These are phyloP conservation scores for Ceratobasidium sp. DNA, from an alignment of 1,284 basidiomycete genomes.

Conservation along the genomic window DNA sequence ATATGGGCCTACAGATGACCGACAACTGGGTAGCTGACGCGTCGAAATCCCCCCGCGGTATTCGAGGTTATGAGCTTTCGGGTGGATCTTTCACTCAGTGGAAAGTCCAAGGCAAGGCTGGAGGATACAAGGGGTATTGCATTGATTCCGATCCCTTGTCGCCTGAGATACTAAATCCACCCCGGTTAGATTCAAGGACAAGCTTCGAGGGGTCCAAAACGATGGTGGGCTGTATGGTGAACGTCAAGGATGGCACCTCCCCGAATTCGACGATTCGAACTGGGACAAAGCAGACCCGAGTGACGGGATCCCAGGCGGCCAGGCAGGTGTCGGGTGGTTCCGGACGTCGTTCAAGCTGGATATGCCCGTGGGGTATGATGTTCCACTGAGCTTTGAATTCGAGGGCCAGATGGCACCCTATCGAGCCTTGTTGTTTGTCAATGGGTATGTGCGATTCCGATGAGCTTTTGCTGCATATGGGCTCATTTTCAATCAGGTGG, in stretches of 20 bases:
- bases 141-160: not conserved
- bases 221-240: conserved; percentile 86
- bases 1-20: conserved; percentile 81
- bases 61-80: conserved; percentile 77
- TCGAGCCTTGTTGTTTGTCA: conserved; percentile 79
- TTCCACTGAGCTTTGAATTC: conserved; percentile 77
- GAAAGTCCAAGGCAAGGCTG: conserved; percentile 86
- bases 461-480: not conserved
- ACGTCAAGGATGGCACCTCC: conserved; percentile 84
- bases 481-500: conserved; percentile 60
- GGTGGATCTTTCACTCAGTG: conserved; percentile 73
- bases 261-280: conserved; percentile 72
- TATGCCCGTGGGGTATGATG: conserved; percentile 71
- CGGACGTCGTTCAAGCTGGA: conserved; percentile 75
- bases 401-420: conserved; percentile 67
- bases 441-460: conserved; percentile 61
- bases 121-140: conserved; percentile 75
- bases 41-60: conserved; percentile 78
- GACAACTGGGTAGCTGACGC: conserved; percentile 57
- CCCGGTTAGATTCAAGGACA: conserved; percentile 71
- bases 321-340: conserved; percentile 83
- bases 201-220: conserved; percentile 76
- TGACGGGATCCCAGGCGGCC: conserved; percentile 67
- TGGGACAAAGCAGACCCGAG: conserved; percentile 72
- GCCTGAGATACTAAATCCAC: not conserved